phyloP scores from a whole-genome alignment of 257 asterid species.

The Solanum lignicaule region DNA sequence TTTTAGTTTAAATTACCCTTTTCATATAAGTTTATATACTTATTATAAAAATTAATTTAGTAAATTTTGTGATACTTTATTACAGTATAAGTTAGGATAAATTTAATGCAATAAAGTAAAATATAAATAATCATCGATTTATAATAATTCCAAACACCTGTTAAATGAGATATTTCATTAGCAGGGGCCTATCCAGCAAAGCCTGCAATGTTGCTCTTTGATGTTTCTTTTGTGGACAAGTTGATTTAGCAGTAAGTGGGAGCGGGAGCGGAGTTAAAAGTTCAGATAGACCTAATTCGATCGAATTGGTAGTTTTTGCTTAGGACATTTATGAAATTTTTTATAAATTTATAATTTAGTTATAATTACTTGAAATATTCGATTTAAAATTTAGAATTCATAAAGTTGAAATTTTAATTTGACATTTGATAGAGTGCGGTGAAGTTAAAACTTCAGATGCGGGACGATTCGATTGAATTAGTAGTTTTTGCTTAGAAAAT shows the following conservation, averaged over 20 bases:
- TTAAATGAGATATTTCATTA: background rate
- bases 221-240: background rate
- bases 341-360: background rate
- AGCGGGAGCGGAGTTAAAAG: background rate
- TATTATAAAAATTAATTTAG: no score
- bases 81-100: background rate
- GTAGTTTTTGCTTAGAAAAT: background rate
- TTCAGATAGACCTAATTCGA: background rate
- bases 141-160: background rate
- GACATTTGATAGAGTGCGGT: background rate
- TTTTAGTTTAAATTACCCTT: no score
- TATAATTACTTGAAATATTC: background rate
- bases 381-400: background rate
- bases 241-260: background rate
- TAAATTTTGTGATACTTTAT: background rate
- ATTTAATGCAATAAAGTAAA: background rate
- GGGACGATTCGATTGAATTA: background rate
- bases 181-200: background rate
- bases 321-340: no score
- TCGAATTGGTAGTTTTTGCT: background rate
- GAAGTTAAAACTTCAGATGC: background rate
- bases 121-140: background rate
- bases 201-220: background rate
- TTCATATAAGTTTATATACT: background rate
- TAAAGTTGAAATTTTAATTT: no score